Evolutionary conservation across 768 basidiomycete species (phyloP).

Genomic region (Kwoniella dendrophila): DNA sequence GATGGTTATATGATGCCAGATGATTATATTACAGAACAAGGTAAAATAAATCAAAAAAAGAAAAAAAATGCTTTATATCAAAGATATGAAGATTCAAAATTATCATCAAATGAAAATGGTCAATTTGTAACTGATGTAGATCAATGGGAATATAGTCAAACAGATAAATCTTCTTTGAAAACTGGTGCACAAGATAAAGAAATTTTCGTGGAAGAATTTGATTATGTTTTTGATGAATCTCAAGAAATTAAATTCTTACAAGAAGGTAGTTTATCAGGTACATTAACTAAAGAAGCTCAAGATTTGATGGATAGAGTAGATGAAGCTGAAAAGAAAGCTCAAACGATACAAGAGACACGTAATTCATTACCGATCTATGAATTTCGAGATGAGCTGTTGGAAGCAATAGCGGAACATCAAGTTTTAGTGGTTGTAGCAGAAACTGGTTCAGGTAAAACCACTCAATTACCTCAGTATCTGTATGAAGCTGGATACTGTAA

Average conservation of each 20-base stretch:
- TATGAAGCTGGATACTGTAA: conserved; percentile 95
- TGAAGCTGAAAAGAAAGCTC: conserved; percentile 75
- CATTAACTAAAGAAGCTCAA: conserved; percentile 80
- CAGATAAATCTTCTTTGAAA: conserved; percentile 82
- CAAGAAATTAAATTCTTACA: conserved; percentile 95
- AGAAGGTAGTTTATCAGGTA: conserved; percentile 63
- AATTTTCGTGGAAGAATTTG: conserved; percentile 80
- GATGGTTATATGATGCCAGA: conserved; percentile 97
- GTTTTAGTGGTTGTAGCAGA: conserved; percentile 97
- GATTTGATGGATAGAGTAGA: conserved; percentile 84
- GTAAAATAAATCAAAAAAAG: conserved; percentile 96
- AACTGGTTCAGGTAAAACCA: conserved; percentile 98
- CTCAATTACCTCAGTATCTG: conserved; percentile 95
- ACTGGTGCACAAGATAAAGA: conserved; percentile 89
- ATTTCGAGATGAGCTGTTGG: conserved; percentile 83
- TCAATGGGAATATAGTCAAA: conserved; percentile 94
- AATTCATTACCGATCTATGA: conserved; percentile 89
- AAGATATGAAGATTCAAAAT: conserved; percentile 79
- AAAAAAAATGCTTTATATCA: conserved; percentile 88
- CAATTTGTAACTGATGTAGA: conserved; percentile 96
- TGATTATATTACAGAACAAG: conserved; percentile 97
- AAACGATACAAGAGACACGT: conserved; percentile 83
- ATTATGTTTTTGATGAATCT: conserved; percentile 97
- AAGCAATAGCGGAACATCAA: conserved; percentile 86
- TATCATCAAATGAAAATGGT: conserved; percentile 78